Evolutionary conservation across 2,329 filamentous ascomycete genomes (phyloP).

Genomic region (Epichloe scottii): DNA sequence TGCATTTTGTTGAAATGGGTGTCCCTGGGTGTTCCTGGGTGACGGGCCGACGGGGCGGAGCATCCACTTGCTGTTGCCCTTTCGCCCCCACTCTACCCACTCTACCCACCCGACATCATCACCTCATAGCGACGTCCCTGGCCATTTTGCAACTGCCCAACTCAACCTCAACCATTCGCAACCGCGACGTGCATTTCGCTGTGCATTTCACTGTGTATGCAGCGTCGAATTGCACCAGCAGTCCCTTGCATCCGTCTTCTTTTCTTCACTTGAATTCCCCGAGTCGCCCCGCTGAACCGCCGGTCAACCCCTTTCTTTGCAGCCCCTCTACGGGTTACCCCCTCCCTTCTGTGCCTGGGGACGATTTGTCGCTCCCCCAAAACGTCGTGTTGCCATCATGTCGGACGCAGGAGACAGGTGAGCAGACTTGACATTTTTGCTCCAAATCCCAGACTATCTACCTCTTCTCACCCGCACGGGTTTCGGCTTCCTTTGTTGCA

Average conservation of each 20-base stretch:
- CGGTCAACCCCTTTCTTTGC: too few species aligned
- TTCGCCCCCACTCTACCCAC: too few species aligned
- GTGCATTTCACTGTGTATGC: neutral
- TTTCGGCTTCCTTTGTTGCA: neutral
- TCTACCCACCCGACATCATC: too few species aligned
- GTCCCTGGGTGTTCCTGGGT: too few species aligned
- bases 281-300: neutral
- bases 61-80: too few species aligned
- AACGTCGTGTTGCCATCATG: conserved; percentile 16
- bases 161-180: neutral
- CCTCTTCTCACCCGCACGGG: neutral
- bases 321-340: too few species aligned
- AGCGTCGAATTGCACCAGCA: neutral
- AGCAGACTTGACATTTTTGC: neutral
- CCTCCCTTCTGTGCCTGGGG: neutral
- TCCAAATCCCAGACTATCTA: neutral
- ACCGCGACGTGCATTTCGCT: neutral
- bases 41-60: too few species aligned
- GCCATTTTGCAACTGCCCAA: too few species aligned
- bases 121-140: too few species aligned
- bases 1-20: too few species aligned
- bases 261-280: neutral
- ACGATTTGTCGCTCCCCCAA: neutral
- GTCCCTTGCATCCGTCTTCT: neutral
- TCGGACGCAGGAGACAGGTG: conserved; percentile 21